A percentile compares a stretch with the other conserved stretches of the same genome.
Conservation (phyloP, 2,329 filamentous ascomycete species). For the Arachnopeziza araneosa region DNA sequence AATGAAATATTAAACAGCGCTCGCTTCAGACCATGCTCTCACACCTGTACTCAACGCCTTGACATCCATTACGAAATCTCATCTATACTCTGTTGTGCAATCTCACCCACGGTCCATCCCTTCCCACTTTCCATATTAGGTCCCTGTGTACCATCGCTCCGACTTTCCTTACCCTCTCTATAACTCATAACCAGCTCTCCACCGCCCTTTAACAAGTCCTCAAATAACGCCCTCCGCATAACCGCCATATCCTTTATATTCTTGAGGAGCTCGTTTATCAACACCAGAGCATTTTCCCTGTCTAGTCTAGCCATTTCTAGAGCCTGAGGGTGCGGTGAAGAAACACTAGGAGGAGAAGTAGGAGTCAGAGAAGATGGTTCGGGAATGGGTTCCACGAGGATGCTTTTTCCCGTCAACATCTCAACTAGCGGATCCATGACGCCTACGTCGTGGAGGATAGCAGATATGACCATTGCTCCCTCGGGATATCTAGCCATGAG, state of each 20-base stretch:
- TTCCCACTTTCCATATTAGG: background rate
- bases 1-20: background rate
- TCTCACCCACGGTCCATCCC: too few relatives aligned
- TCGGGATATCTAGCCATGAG: constrained; percentile 49
- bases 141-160: background rate
- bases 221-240: constrained; percentile 37
- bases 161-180: background rate
- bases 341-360: background rate
- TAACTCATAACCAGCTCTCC: constrained; percentile 26
- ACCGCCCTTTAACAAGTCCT: constrained; percentile 45
- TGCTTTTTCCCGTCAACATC: constrained; percentile 42
- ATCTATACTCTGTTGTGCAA: too few relatives aligned
- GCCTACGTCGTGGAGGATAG: constrained; percentile 38
- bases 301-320: constrained; percentile 47
- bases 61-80: too few relatives aligned
- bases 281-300: constrained; percentile 55
- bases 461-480: constrained; percentile 42
- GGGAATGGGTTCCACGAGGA: constrained; percentile 16
- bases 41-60: background rate
- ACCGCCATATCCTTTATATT: constrained; percentile 37
- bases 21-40: background rate
- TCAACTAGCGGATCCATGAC: constrained; percentile 41
- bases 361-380: background rate
- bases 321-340: constrained; percentile 16
- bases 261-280: constrained; percentile 50